Conservation (phyloP, 257 asterid species). For the Solanum okadae region DNA sequence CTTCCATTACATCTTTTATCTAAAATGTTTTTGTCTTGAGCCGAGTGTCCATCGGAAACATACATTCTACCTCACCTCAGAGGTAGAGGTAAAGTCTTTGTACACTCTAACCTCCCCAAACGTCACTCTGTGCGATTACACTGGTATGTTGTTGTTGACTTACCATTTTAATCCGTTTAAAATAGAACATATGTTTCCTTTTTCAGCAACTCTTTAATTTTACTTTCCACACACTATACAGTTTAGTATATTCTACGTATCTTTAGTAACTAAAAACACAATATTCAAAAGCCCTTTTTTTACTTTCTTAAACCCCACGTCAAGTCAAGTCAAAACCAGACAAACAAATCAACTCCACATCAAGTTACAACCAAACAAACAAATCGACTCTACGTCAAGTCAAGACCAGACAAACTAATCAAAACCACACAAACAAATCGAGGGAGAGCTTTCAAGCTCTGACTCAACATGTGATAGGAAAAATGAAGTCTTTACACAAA, state of each 20-base stretch:
- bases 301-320: no score
- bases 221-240: background rate
- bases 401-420: rapidly evolving
- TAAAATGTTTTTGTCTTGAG: no score
- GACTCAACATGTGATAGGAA: background rate
- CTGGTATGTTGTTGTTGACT: no score
- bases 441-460: background rate
- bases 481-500: background rate
- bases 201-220: background rate
- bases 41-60: no score
- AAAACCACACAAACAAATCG: background rate
- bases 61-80: no score
- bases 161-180: background rate
- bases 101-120: background rate
- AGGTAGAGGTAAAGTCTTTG: no score
- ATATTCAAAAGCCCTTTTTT: no score
- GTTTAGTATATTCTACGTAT: background rate
- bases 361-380: background rate
- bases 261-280: no score
- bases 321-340: no score
- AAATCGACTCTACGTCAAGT: rapidly evolving
- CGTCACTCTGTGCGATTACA: rapidly evolving
- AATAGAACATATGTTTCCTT: background rate
- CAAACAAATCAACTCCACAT: no score
- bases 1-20: no score